phyloP scores from a whole-genome alignment of 805 yeast genomes.

The Candida mattraensis region DNA sequence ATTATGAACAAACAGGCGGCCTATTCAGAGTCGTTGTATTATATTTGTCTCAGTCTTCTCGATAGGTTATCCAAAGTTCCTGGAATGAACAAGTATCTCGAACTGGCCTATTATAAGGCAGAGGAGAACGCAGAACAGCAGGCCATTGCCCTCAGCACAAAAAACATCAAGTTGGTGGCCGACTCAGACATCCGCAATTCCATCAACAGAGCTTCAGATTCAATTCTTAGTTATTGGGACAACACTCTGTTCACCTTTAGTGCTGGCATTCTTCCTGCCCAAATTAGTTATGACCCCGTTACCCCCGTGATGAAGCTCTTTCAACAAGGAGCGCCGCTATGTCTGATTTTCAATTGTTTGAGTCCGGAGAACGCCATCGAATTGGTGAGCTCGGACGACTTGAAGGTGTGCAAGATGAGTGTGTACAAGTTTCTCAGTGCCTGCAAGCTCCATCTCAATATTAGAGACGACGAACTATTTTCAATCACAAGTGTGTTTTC shows the following conservation, averaged over 20 bases:
- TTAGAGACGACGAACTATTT: constrained; percentile 80
- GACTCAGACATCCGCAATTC: constrained; percentile 1
- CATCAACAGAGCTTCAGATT: constrained; percentile 12
- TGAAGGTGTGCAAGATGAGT: constrained; percentile 81
- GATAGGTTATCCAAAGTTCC: constrained; percentile 56
- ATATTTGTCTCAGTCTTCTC: constrained; percentile 59
- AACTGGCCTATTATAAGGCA: constrained; percentile 62
- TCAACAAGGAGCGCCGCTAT: constrained; percentile 90
- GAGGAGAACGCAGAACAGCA: constrained; percentile 74
- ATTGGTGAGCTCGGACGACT: constrained; percentile 72
- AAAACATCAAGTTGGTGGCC: constrained; percentile 3
- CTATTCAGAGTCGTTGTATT: constrained; percentile 67
- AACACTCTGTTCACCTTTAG: constrained; percentile 59
- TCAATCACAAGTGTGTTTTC: constrained; percentile 88
- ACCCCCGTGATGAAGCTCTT: constrained; percentile 86
- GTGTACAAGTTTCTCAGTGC: constrained; percentile 89
- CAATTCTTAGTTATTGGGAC: constrained; percentile 28
- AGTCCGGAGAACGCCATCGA: constrained; percentile 50
- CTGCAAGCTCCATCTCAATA: constrained; percentile 71
- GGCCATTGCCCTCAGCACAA: constrained; percentile 39
- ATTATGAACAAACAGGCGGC: constrained; percentile 64
- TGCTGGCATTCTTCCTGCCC: constrained; percentile 76
- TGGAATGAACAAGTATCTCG: constrained; percentile 67
- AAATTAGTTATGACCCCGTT: constrained; percentile 82
- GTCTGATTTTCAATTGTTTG: constrained; percentile 76